These are phyloP conservation scores for Trypanosomatidae sp. DNA, from an alignment of 208 protist genomes.

Conservation along the genomic window DNA sequence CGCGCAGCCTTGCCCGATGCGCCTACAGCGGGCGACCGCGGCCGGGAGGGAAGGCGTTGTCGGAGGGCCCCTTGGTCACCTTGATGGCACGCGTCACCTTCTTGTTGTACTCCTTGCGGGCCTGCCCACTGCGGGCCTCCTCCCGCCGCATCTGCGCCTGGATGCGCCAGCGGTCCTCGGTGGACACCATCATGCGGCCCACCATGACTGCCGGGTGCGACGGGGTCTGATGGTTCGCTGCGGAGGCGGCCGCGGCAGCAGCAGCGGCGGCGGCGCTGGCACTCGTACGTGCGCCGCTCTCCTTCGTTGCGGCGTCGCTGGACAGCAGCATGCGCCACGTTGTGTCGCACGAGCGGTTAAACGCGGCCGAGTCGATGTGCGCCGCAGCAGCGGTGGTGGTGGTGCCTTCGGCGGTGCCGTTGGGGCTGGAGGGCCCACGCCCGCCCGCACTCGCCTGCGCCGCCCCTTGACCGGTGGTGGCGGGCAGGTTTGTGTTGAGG, in stretches of 20 bases:
- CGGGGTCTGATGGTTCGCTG: too few relatives aligned
- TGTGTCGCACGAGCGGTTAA: slow-evolving; percentile 58
- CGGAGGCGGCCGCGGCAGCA: slow-evolving; percentile 7
- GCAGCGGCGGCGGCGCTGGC: slow-evolving; percentile 15
- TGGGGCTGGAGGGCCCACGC: background rate
- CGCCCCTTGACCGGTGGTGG: slow-evolving; percentile 31
- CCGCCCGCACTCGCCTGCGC: slow-evolving; percentile 10
- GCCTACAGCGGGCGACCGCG: slow-evolving; percentile 72
- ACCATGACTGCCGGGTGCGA: slow-evolving; percentile 49
- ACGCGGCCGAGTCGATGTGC: slow-evolving; percentile 26
- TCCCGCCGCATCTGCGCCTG: slow-evolving; percentile 86
- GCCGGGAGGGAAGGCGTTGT: slow-evolving; percentile 72
- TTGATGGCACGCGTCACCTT: slow-evolving; percentile 85
- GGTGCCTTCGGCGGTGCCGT: slow-evolving; percentile 2
- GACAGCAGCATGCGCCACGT: slow-evolving; percentile 65
- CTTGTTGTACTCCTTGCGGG: slow-evolving; percentile 88
- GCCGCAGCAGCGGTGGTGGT: background rate
- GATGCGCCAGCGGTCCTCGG: slow-evolving; percentile 84
- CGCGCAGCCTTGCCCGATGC: background rate
- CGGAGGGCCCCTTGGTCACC: slow-evolving; percentile 67
- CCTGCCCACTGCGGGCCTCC: slow-evolving; percentile 66
- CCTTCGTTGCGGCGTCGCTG: slow-evolving; percentile 52
- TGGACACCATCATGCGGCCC: slow-evolving; percentile 74
- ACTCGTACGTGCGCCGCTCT: slow-evolving; percentile 23
- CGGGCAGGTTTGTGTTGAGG: slow-evolving; percentile 63